Evolutionary conservation across 331 rosid species (phyloP).

Genomic region (Cydonia oblonga): DNA sequence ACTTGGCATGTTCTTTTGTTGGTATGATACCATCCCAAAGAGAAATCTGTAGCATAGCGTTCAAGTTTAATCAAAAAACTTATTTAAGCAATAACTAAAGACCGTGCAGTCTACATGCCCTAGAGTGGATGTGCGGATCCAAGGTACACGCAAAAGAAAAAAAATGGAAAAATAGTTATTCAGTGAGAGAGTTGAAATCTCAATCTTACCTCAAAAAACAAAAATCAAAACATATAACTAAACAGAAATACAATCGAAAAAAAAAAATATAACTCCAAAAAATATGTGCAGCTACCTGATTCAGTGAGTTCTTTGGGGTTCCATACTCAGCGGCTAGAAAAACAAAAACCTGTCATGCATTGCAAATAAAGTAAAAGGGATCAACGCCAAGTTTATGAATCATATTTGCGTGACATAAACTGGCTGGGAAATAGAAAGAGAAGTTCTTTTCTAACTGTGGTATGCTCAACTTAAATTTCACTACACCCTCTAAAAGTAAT

Average conservation of each 20-base stretch:
- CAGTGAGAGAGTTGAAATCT: not conserved
- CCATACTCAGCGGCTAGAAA: slow-evolving; percentile 81
- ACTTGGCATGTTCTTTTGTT: slow-evolving; percentile 53
- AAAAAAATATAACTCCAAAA: not conserved
- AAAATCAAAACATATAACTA: not conserved
- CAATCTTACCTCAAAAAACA: not conserved
- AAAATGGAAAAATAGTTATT: not conserved
- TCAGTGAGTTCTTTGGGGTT: slow-evolving; percentile 57
- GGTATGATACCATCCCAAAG: slow-evolving; percentile 85
- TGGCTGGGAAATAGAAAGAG: not conserved
- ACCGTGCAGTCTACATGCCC: not conserved
- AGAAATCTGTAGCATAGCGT: slow-evolving; percentile 41
- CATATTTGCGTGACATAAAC: not conserved
- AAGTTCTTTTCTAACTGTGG: not conserved
- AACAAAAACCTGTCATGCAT: slow-evolving; percentile 55
- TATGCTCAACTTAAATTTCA: not conserved
- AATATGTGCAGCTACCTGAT: slow-evolving; percentile 42
- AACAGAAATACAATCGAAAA: not conserved
- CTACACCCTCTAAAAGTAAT: not conserved
- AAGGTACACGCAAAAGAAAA: not conserved
- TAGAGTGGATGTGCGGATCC: not conserved
- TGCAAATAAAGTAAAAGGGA: not conserved
- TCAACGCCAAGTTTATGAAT: not conserved
- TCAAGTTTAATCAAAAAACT: slow-evolving; percentile 3
- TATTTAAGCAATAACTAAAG: not conserved